phyloP scores from a whole-genome alignment of 2,329 filamentous ascomycete species.

The Ophiostoma novo-ulmi region DNA sequence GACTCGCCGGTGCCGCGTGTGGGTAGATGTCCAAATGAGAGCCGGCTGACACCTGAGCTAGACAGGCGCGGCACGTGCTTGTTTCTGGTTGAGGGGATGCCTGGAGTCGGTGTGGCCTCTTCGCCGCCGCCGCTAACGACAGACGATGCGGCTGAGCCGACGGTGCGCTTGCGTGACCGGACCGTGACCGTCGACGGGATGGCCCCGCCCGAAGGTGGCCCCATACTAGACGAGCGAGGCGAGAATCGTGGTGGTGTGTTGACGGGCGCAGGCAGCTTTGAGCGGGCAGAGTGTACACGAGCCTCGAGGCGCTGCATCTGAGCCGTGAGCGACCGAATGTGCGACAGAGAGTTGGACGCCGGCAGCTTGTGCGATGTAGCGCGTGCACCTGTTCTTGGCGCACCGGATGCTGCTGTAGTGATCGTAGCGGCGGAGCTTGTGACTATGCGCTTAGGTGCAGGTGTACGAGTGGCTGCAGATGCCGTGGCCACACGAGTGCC shows the following conservation, averaged over 20 bases:
- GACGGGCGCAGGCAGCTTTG: slow-evolving; percentile 79
- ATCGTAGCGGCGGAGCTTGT: slow-evolving; percentile 29
- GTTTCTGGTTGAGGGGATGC: slow-evolving; percentile 34
- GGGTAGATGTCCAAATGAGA: slow-evolving; percentile 59
- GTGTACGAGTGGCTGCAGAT: slow-evolving; percentile 44
- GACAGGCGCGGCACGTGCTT: slow-evolving; percentile 55
- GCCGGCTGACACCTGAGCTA: slow-evolving; percentile 56
- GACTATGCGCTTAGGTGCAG: slow-evolving; percentile 41
- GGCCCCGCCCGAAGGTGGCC: slow-evolving; percentile 34
- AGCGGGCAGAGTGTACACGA: slow-evolving; percentile 83
- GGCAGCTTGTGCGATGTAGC: slow-evolving; percentile 48
- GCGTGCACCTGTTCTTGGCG: slow-evolving; percentile 43
- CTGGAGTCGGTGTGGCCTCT: slow-evolving; percentile 47
- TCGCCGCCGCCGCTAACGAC: slow-evolving; percentile 36
- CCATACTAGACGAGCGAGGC: slow-evolving; percentile 53
- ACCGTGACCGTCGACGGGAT: slow-evolving; percentile 57
- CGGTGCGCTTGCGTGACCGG: slow-evolving; percentile 64
- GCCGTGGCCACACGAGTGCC: slow-evolving; percentile 40
- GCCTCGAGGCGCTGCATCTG: slow-evolving; percentile 97
- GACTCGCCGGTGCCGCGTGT: slow-evolving; percentile 41
- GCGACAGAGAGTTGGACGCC: slow-evolving; percentile 69
- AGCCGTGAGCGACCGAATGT: slow-evolving; percentile 88
- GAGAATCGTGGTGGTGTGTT: slow-evolving; percentile 74
- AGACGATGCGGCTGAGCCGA: slow-evolving; percentile 51
- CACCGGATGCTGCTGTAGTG: slow-evolving; percentile 33